Base-by-base conservation (phyloP, 2,329 filamentous ascomycete species). In the Claviceps monticola region DNA sequence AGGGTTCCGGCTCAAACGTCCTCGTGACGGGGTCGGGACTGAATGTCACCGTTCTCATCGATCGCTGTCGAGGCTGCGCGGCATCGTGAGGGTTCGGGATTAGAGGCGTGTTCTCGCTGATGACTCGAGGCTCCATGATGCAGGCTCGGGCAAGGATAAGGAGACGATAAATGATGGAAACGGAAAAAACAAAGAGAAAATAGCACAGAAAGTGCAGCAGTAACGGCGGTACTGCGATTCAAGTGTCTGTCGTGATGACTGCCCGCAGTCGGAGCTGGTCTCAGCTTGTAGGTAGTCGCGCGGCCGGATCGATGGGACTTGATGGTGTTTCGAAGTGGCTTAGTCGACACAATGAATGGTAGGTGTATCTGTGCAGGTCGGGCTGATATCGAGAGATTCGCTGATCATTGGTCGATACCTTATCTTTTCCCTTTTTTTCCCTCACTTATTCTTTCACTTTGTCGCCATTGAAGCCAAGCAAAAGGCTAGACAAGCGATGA, bases 41-140 rank as follows among this genome's bases (percentile, higher is more conserved):
- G 72, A 91, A 90, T 14, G 85, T 89, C 61, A 91, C 86, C 59
- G 74, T 86, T 57, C 85, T 79, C 49, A 72, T 61, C 16, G 74
- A 70, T 55, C 71, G 74, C 11, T 71, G 66, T 17, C 72, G 71
- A 42, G 55, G 50, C 39, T 65, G 61, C 43, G 62, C 53, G n/a
- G 61, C 61, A 19, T 46, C n/a, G 7, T 45, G 48, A 13, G 43
- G 29, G 13, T 48, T 21, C 34, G 59, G 58, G 6, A 70, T 60
- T 7, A 70, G 58, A 50, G 68, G 68, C 46, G 67, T 65, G 50
- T 61, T 61, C 58, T 70, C 68, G 58, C 56, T 57, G 13, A 57
- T 53, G 26, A 53, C 51, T 49, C 60, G 61, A 53, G 59, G 56
- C 49, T 63, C 62, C 62, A 62, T 62, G 39, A n/a, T 38, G 38